These are phyloP conservation scores for Umbelopsis vinacea DNA, from an alignment of 192 early-diverging fungal genomes.

Conservation along the genomic window DNA sequence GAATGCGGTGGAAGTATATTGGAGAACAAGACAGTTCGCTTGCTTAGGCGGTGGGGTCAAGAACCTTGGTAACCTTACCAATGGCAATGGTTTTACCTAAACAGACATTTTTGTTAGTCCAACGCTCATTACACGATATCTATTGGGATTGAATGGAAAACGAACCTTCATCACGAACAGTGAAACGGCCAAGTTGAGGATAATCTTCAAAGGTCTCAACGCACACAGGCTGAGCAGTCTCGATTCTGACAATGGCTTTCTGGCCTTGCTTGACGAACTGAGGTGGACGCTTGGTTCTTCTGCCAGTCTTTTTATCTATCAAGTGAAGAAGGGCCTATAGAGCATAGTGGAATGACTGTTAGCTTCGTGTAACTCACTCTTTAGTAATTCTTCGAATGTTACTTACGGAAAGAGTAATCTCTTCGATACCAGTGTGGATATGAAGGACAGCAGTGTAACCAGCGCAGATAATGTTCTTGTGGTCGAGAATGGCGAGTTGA, in stretches of 20 bases:
- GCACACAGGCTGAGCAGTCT: slow-evolving; percentile 76
- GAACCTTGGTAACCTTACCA: slow-evolving; percentile 90
- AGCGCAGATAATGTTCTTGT: slow-evolving; percentile 95
- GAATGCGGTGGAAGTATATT: not conserved
- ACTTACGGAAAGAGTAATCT: slow-evolving; percentile 75
- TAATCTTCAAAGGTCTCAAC: slow-evolving; percentile 87
- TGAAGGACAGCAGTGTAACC: slow-evolving; percentile 95
- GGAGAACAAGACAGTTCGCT: not conserved
- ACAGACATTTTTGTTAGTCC: slow-evolving; percentile 9
- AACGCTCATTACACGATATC: not conserved
- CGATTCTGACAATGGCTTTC: slow-evolving; percentile 84
- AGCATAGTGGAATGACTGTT: no score
- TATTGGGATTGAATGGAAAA: not conserved
- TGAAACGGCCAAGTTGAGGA: slow-evolving; percentile 95
- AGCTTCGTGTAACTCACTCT: no score
- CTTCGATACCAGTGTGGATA: slow-evolving; percentile 86
- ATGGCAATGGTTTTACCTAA: slow-evolving; percentile 88
- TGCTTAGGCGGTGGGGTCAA: slow-evolving; percentile 36
- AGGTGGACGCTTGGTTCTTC: slow-evolving; percentile 86
- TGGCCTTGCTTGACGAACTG: slow-evolving; percentile 95
- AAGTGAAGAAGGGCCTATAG: slow-evolving; percentile 78
- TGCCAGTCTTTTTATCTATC: slow-evolving; percentile 93
- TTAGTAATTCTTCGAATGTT: no score
- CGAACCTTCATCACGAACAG: slow-evolving; percentile 94
- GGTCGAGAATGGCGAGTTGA: slow-evolving; percentile 88